Percentiles rank a stretch among this genome's conserved stretches.
Conservation (phyloP, 768 basidiomycete species). For the Candolleomyces aberdarensis region DNA sequence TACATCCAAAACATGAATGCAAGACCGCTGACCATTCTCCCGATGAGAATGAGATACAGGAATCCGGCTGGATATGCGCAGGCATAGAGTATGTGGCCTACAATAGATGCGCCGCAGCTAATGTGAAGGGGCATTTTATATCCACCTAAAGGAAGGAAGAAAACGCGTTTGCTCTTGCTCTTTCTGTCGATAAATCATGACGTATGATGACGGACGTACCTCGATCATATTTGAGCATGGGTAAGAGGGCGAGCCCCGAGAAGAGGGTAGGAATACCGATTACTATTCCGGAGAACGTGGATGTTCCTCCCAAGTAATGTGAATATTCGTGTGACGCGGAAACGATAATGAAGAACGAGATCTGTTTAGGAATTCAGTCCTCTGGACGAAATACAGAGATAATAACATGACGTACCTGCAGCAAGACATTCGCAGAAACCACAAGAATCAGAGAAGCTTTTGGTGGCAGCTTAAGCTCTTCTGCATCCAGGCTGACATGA, state of each 20-base stretch:
- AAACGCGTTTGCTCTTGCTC: neutral
- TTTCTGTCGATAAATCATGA: neutral
- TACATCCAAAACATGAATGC: constrained; percentile 68
- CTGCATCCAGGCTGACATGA: neutral
- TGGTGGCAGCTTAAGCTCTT: constrained; percentile 27
- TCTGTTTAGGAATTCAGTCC: constrained; percentile 27
- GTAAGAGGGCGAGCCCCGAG: constrained; percentile 55
- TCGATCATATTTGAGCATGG: constrained; percentile 52
- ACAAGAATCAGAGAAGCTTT: constrained; percentile 23
- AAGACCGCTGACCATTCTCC: constrained; percentile 61
- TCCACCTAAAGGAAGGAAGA: constrained; percentile 34
- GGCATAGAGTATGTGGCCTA: constrained; percentile 60
- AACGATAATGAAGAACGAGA: constrained; percentile 68
- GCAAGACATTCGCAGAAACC: constrained; percentile 25
- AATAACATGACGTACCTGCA: constrained; percentile 19
- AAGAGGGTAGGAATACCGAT: constrained; percentile 68
- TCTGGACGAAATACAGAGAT: neutral
- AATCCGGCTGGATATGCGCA: constrained; percentile 56
- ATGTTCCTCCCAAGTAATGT: constrained; percentile 57
- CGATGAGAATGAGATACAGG: constrained; percentile 69
- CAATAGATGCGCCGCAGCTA: constrained; percentile 46
- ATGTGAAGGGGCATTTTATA: constrained; percentile 55
- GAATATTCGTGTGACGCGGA: constrained; percentile 66
- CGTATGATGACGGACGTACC: constrained; percentile 30
- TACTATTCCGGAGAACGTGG: constrained; percentile 67